Evolutionary conservation across 257 asterid species (phyloP), one percentile per base, ranked within the genome.

Genomic region (Nicotiana attenuata): DNA sequence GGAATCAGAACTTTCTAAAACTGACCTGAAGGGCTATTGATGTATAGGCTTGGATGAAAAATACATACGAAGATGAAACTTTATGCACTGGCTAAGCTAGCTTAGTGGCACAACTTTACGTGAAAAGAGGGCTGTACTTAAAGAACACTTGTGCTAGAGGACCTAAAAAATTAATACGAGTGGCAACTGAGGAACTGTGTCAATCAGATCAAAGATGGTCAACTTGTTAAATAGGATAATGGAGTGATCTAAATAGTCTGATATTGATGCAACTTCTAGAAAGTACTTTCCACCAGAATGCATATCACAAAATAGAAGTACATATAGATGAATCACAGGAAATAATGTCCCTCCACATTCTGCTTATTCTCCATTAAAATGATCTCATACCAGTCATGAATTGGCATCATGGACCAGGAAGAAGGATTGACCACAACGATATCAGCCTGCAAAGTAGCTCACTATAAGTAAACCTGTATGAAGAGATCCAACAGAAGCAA

Each of bases 331-430:
- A 61, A 61, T 61, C 16, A 61, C 66, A 20, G 7, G 33, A 61
- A 22, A 61, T 61, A 22, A 57, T 57, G 35, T 20, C 3, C 53
- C 31, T 7, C 24, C 61, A 66, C 31, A 3, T 16, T 22, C 33
- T 10, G 66, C 66, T 61, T 61, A 61, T 61, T 20, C 66, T 61
- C 31, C 29, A 22, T 65, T 67, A 35, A 33, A 19, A 19, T 35
- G 53, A 67, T 33, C 33, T 24, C 87, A 41, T 85, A 93, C 96
- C 91, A 82, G 85, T 93, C 98, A 81, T 91, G 93, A 86, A 91
- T 75, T 19, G 96, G 96, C 86, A 91, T 85, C 97, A 92, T 93
- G 3, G 98, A 83, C 96, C 98, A 93, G 17, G 89, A 85, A 83
- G 80, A 90, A 50, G 93, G 96, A 85, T 92, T 87, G 78, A 91